Conservation (phyloP, 495 filamentous ascomycete genomes). For the Aspergillus kassunensis region DNA sequence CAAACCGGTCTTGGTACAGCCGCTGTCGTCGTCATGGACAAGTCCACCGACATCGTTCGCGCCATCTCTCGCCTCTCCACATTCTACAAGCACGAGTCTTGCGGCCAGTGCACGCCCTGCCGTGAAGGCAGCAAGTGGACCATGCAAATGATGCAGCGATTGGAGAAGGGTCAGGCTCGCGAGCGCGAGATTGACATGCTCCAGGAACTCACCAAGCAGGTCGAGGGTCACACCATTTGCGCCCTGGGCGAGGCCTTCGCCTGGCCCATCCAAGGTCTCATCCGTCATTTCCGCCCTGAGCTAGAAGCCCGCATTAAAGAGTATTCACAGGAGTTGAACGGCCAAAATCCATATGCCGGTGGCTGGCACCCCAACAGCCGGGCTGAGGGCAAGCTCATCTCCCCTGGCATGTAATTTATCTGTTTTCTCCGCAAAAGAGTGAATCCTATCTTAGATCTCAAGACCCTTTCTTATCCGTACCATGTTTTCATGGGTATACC, state of each 20-base stretch:
- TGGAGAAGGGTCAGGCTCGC: constrained; percentile 83
- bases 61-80: constrained; percentile 87
- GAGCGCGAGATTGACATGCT: constrained; percentile 98
- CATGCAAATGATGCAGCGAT: constrained; percentile 95
- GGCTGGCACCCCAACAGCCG: constrained; percentile 78
- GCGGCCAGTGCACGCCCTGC: constrained; percentile 97
- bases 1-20: constrained; percentile 97
- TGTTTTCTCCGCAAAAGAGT: constrained; percentile 10
- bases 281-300: constrained; percentile 95
- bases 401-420: constrained; percentile 63
- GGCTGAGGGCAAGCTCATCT: constrained; percentile 76
- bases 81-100: constrained; percentile 98
- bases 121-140: constrained; percentile 98
- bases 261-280: constrained; percentile 96
- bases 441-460: background rate
- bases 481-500: background rate
- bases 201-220: constrained; percentile 98
- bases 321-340: constrained; percentile 60
- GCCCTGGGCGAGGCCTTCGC: constrained; percentile 97
- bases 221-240: constrained; percentile 98
- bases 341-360: constrained; percentile 72
- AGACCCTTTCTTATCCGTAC: background rate
- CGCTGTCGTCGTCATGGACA: constrained; percentile 98
- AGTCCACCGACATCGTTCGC: constrained; percentile 91
- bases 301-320: constrained; percentile 82